Evolutionary conservation across 1,284 basidiomycete genomes (phyloP), one percentile per base, ranked within the genome.

Genomic region (Pyrrhoderma noxium): DNA sequence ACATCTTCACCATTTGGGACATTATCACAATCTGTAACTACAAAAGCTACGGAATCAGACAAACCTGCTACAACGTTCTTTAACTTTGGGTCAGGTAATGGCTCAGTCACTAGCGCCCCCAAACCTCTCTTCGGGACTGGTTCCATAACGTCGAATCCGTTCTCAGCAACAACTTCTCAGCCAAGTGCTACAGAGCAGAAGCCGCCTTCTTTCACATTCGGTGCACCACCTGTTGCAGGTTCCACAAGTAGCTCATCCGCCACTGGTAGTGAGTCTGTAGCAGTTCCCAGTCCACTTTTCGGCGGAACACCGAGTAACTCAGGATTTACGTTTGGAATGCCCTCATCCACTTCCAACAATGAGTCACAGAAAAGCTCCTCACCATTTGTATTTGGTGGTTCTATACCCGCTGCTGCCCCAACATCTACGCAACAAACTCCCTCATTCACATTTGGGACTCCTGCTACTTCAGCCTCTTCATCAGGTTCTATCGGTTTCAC

Each of bases 121-220:
- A 54, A 54, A 34, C 52, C 52, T 18, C 44, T 54, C 5, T 54
- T 54, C 25, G 52, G 52, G 18, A 36, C 47, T 4, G 52, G 52
- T 25, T 36, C 47, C 8, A 16, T 36, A 18, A 22, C 45, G 16
- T 27, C 31, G 25, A 37, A 43, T 11, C 22, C 21, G 18, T 13
- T 40, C n/a, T 40, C 14, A 22, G 38, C 16, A 18, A 22, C 38
- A 18, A 16, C 5, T 40, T 7, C 38, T 5, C n/a, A 19, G 8
- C 21, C 66, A 1, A 37, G 41, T 37, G 45, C 25, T 13, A 63
- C 65, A n/a, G 76, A 75, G 14, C 82, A 79, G 59, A 85, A 86
- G 56, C 78, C 80, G 11, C 2, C 56, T 22, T 11, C 27, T 11
- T 65, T 62, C 31, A 41, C 56, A 36, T 61, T 64, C 40, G 53